Evolutionary conservation across 2,329 filamentous ascomycete genomes (phyloP), one percentile per base, ranked within the genome.

Genomic region (Xylaria digitata): DNA sequence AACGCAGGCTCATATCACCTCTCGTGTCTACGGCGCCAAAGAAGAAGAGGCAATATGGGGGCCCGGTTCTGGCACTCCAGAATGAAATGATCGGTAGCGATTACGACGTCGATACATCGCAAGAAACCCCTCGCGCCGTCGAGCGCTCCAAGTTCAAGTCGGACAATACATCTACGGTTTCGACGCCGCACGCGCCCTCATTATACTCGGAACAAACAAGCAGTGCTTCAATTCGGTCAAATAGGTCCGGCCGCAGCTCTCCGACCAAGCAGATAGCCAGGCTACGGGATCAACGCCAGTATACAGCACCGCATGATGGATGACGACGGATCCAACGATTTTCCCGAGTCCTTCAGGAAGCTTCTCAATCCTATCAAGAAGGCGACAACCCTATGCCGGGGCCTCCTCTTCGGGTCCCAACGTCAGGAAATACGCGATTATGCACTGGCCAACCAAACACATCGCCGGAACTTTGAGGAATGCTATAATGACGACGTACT

Each of bases 231-330:
- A n/a, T n/a, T n/a, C n/a, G n/a, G n/a, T n/a, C n/a, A n/a, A n/a
- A n/a, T n/a, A n/a, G n/a, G n/a, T n/a, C n/a, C n/a, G n/a, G n/a
- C n/a, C n/a, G n/a, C n/a, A n/a, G n/a, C n/a, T n/a, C n/a, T n/a
- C n/a, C n/a, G n/a, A n/a, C n/a, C n/a, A n/a, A n/a, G n/a, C n/a
- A n/a, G n/a, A n/a, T n/a, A n/a, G n/a, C n/a, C n/a, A n/a, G n/a
- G n/a, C n/a, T n/a, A n/a, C n/a, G n/a, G n/a, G n/a, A n/a, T n/a
- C n/a, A n/a, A 55, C 32, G 32, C 32, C 17, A 40, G 2, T 11
- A 55, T 55, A 34, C 34, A 42, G 34, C 34, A 55, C 34, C 52
- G 52, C 42, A 42, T 26, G 34, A 55, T 55, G 52, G n/a, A 55
- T 19, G 11, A 55, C 52, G 19, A 26, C 11, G 52, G 34, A 26